A percentile compares a stretch with the other conserved stretches of the same genome.
These are phyloP conservation scores for Citrus maxima DNA, from an alignment of 345 rosid species.

Conservation along the genomic window DNA sequence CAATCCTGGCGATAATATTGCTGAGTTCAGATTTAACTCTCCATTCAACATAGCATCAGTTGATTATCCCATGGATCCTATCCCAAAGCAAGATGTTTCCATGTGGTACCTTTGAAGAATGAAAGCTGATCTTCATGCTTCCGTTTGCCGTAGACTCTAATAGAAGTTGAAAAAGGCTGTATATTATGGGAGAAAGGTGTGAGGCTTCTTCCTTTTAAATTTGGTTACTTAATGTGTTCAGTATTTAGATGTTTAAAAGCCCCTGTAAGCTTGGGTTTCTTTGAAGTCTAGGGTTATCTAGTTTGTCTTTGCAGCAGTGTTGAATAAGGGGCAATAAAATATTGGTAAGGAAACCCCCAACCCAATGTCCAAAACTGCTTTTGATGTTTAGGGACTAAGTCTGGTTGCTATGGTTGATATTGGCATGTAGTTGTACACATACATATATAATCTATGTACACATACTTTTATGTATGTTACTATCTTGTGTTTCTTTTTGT, in stretches of 20 bases:
- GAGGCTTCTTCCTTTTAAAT: slow-evolving; percentile 1
- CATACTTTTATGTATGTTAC: background rate
- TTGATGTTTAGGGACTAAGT: slow-evolving; percentile 1
- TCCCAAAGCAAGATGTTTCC: slow-evolving; percentile 32
- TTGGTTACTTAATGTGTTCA: background rate
- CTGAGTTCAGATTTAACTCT: slow-evolving; percentile 30
- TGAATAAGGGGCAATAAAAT: slow-evolving; percentile 17
- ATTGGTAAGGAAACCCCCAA: background rate
- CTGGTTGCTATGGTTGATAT: background rate
- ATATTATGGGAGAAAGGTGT: background rate
- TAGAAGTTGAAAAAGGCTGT: background rate
- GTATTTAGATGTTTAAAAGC: slow-evolving; percentile 16
- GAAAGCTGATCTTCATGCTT: background rate
- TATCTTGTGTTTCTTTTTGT: background rate
- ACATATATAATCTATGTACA: background rate
- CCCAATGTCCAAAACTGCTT: slow-evolving; percentile 11
- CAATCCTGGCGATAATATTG: slow-evolving; percentile 3
- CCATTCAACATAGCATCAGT: slow-evolving; percentile 28
- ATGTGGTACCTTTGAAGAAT: slow-evolving; percentile 27
- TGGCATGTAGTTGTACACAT: slow-evolving; percentile 9
- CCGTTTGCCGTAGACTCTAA: background rate
- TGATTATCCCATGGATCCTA: slow-evolving; percentile 23
- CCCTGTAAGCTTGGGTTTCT: background rate
- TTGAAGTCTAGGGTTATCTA: slow-evolving; percentile 7
- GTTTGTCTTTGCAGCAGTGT: slow-evolving; percentile 13